Evolutionary conservation across 768 basidiomycete genomes (phyloP).

Genomic region (Hirschioporus abietinus): DNA sequence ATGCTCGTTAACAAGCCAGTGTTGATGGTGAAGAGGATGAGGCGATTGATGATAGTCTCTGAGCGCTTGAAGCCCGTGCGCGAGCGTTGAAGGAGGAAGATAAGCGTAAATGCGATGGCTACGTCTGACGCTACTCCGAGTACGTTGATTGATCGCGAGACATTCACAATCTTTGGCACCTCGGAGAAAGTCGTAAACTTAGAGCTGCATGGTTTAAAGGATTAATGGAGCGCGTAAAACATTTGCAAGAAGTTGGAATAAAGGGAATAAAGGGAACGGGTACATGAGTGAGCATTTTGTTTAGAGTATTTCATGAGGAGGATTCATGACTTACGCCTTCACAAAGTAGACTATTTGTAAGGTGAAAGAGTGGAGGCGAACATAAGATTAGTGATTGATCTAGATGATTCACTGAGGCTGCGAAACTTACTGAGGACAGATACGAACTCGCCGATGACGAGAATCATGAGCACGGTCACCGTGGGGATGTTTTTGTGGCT

Average conservation of each 20-base stretch:
- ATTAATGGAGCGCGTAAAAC: not conserved
- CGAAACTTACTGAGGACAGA: not conserved
- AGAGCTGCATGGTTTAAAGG: not conserved
- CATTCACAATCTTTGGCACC: not conserved
- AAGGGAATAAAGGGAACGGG: not conserved
- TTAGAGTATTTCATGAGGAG: not conserved
- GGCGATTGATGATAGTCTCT: slow-evolving; percentile 2
- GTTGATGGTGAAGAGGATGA: slow-evolving; percentile 4
- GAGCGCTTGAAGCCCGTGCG: slow-evolving; percentile 1
- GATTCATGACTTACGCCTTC: not conserved
- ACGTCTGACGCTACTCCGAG: not conserved
- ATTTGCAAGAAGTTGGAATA: not conserved
- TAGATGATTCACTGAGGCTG: no score
- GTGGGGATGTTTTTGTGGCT: slow-evolving; percentile 2
- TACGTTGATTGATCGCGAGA: slow-evolving; percentile 1
- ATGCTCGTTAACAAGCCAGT: slow-evolving; percentile 9
- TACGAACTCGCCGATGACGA: not conserved
- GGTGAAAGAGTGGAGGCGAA: not conserved
- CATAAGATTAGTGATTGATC: no score
- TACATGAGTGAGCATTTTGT: not conserved
- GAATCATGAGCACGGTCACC: not conserved
- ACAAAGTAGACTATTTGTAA: not conserved
- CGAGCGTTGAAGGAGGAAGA: not conserved
- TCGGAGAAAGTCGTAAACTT: not conserved
- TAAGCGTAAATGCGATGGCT: not conserved